These are phyloP conservation scores for Paramecium bursaria DNA, from an alignment of 73 alveolate species.

Conservation along the genomic window DNA sequence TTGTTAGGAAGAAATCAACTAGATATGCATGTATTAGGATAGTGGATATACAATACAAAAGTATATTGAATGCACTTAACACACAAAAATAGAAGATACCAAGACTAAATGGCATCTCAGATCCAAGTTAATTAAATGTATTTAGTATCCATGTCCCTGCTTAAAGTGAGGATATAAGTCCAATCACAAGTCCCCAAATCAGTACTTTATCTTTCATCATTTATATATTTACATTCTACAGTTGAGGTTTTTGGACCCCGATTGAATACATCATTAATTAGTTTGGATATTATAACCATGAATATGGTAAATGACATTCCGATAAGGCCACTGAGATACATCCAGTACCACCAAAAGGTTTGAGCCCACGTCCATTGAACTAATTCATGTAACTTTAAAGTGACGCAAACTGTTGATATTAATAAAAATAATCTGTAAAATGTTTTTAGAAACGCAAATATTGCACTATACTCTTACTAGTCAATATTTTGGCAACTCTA, in stretches of 20 bases:
- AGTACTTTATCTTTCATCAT: background rate
- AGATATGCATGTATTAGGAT: background rate
- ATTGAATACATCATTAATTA: slow-evolving; percentile 19
- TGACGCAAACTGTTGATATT: slow-evolving; percentile 34
- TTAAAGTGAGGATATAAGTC: background rate
- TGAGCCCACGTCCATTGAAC: slow-evolving; percentile 54
- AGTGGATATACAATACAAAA: background rate
- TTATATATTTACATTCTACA: background rate
- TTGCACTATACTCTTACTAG: slow-evolving; percentile 22
- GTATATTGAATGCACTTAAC: background rate
- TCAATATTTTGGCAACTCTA: background rate
- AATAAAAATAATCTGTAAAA: slow-evolving; percentile 31
- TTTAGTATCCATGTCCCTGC: slow-evolving; percentile 46
- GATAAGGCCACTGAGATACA: slow-evolving; percentile 32
- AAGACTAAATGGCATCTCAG: background rate
- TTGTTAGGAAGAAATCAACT: background rate
- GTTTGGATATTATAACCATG: slow-evolving; percentile 30
- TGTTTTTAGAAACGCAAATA: slow-evolving; percentile 7
- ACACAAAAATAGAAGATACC: slow-evolving; percentile 17
- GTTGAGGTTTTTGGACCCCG: background rate
- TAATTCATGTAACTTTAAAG: slow-evolving; percentile 22
- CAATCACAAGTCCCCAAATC: slow-evolving; percentile 5
- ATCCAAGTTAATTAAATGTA: slow-evolving; percentile 14
- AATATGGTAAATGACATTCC: slow-evolving; percentile 40
- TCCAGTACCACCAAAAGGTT: slow-evolving; percentile 65